Evolutionary conservation across 164 flowering plant species (phyloP).

Genomic region (Santalum album): DNA sequence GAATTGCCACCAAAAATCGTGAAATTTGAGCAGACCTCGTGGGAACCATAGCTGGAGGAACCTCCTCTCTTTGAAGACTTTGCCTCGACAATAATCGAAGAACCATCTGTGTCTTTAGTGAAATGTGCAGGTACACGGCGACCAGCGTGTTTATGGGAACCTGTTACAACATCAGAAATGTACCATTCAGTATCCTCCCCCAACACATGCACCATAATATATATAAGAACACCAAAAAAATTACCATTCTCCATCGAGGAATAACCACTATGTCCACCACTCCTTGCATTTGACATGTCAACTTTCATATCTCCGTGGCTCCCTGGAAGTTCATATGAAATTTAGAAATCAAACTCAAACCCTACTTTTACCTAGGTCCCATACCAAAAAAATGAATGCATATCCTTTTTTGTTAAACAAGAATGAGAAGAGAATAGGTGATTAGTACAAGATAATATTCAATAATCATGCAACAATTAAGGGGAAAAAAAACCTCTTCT

Average conservation of each 20-base stretch:
- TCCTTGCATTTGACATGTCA: constrained; percentile 27
- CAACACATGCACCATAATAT: not conserved
- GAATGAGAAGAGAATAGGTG: not conserved
- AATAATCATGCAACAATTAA: not conserved
- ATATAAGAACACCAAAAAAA: not conserved
- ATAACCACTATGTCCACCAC: constrained; percentile 40
- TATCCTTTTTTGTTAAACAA: not conserved
- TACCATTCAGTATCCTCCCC: not conserved
- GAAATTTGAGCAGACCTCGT: constrained; percentile 41
- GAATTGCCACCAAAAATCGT: not conserved
- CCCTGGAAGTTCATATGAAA: constrained; percentile 8
- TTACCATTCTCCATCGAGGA: constrained; percentile 40
- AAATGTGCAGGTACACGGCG: constrained; percentile 57
- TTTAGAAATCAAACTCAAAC: not conserved
- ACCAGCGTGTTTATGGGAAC: constrained; percentile 45
- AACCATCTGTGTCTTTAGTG: constrained; percentile 52
- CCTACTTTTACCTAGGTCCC: not conserved
- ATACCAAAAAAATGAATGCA: not conserved
- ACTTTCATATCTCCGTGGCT: constrained; percentile 30
- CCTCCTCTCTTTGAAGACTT: constrained; percentile 53
- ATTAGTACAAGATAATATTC: not conserved
- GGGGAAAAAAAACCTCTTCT: not conserved
- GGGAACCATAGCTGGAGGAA: constrained; percentile 50
- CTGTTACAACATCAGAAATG: constrained; percentile 14
- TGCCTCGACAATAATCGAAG: constrained; percentile 30